Conservation (phyloP, 2,329 filamentous ascomycete genomes). For the Peltaster fructicola region DNA sequence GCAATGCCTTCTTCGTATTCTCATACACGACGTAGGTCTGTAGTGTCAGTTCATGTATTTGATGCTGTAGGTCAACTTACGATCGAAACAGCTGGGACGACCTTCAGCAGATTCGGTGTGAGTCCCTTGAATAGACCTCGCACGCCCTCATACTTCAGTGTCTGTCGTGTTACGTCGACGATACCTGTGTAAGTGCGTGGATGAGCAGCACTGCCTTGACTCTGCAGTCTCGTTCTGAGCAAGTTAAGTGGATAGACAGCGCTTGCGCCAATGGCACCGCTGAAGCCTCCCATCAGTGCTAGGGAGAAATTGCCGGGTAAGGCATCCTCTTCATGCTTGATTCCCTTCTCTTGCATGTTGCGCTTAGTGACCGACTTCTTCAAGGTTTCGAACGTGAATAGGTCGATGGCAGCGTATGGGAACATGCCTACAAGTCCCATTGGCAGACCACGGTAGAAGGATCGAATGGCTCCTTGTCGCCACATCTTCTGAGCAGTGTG, state of each 20-base stretch:
- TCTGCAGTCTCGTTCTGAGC: conserved; percentile 57
- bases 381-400: conserved; percentile 85
- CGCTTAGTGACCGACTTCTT: conserved; percentile 56
- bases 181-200: conserved; percentile 81
- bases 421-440: conserved; percentile 96
- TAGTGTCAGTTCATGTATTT: conserved; percentile 1
- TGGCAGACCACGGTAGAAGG: conserved; percentile 80
- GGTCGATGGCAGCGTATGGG: conserved; percentile 90
- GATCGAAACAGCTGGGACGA: conserved; percentile 88
- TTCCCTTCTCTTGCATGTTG: conserved; percentile 49
- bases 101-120: conserved; percentile 89
- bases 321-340: conserved; percentile 67
- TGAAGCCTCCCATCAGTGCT: conserved; percentile 76
- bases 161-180: conserved; percentile 71
- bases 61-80: conserved; percentile 13
- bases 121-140: conserved; percentile 86
- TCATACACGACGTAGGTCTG: conserved; percentile 73
- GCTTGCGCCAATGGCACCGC: conserved; percentile 81
- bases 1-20: conserved; percentile 60
- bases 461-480: conserved; percentile 50
- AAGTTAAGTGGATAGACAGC: conserved; percentile 92
- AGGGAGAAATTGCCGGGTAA: conserved; percentile 65
- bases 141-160: conserved; percentile 63
- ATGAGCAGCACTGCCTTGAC: conserved; percentile 29
- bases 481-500: conserved; percentile 80